phyloP scores from a whole-genome alignment of 495 filamentous ascomycete genomes.

The Platismatia glauca region DNA sequence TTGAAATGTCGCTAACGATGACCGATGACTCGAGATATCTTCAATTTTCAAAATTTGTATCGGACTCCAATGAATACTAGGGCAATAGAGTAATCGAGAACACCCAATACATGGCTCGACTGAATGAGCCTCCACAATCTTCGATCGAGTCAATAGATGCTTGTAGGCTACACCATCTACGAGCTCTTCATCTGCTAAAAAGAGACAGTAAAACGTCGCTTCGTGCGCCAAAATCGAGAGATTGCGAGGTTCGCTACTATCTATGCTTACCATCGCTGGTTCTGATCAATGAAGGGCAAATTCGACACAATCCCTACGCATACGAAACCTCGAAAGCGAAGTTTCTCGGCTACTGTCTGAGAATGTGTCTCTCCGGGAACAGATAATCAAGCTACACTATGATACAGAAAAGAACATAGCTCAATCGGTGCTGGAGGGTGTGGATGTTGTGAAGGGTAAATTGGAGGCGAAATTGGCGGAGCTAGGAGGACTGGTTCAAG shows the following conservation, averaged over 20 bases:
- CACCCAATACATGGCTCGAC: conserved; percentile 60
- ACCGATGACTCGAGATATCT: not conserved
- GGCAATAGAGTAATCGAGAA: not conserved
- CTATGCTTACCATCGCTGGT: not conserved
- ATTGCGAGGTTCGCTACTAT: conserved; percentile 52
- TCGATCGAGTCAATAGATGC: conserved; percentile 66
- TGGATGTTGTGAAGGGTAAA: conserved; percentile 57
- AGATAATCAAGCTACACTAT: conserved; percentile 64
- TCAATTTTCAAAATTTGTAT: not conserved
- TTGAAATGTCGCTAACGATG: not conserved
- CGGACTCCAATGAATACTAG: not conserved
- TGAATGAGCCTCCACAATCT: conserved; percentile 69
- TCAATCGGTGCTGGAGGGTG: conserved; percentile 48
- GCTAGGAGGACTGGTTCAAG: conserved; percentile 52
- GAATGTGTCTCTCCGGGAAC: conserved; percentile 74
- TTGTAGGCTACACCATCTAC: conserved; percentile 47
- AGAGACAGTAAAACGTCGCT: conserved; percentile 67
- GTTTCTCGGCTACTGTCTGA: conserved; percentile 73
- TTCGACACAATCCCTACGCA: conserved; percentile 81
- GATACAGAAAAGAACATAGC: conserved; percentile 46
- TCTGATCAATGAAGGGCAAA: conserved; percentile 49
- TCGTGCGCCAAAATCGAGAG: conserved; percentile 88
- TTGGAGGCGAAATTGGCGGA: conserved; percentile 63
- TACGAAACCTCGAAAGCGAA: conserved; percentile 79
- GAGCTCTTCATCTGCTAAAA: conserved; percentile 11